phyloP scores from a whole-genome alignment of 2,329 filamentous ascomycete species.

The Aspergillus sp. region DNA sequence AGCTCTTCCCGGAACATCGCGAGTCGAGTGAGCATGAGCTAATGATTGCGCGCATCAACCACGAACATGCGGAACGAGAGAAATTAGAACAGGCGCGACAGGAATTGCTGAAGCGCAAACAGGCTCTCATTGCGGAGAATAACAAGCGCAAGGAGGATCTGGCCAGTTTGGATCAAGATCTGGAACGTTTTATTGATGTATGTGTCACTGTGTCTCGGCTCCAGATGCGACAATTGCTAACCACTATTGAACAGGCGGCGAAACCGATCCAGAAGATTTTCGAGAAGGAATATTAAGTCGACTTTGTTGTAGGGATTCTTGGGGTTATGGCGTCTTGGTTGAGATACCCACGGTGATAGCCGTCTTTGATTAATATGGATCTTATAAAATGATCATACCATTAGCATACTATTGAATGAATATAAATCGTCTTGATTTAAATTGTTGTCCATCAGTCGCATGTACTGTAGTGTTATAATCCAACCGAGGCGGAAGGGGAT shows the following conservation, averaged over 20 bases:
- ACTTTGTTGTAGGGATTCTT: conserved; percentile 1
- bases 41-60: conserved; percentile 86
- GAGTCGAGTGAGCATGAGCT: conserved; percentile 72
- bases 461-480: too few species aligned
- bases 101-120: conserved; percentile 70
- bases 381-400: too few species aligned
- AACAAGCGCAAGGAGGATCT: conserved; percentile 93
- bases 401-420: not conserved
- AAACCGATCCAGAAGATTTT: conserved; percentile 86
- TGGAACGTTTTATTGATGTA: conserved; percentile 92
- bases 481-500: too few species aligned
- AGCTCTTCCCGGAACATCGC: conserved; percentile 71
- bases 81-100: conserved; percentile 81
- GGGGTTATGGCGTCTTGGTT: conserved; percentile 20
- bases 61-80: conserved; percentile 83
- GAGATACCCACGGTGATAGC: conserved; percentile 23
- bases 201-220: conserved; percentile 31
- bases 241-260: conserved; percentile 59
- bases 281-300: conserved; percentile 62
- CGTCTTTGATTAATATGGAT: conserved; percentile 7
- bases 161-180: conserved; percentile 82
- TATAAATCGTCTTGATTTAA: not conserved
- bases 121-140: conserved; percentile 70
- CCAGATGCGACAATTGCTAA: not conserved
- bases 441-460: too few species aligned